Conservation (phyloP, 2,329 filamentous ascomycete genomes). For the Curvularia spicifera region DNA sequence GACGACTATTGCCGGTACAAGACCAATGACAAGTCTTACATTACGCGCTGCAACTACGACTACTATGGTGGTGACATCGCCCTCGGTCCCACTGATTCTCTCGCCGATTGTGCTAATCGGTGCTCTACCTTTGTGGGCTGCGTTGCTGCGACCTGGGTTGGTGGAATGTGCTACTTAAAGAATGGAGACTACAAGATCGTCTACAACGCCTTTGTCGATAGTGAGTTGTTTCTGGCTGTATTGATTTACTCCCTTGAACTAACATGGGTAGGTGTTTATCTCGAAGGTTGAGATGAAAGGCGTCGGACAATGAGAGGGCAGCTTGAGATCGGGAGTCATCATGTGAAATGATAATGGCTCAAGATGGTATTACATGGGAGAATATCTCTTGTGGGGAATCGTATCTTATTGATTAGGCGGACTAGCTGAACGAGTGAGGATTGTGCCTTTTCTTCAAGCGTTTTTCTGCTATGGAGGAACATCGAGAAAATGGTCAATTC, state of each 20-base stretch:
- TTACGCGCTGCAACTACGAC: conserved; percentile 16
- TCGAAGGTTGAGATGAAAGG: not conserved
- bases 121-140: conserved; percentile 10
- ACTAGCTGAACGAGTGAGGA: not conserved
- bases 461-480: not conserved
- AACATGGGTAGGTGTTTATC: conserved; percentile 5
- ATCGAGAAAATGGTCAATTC: not conserved
- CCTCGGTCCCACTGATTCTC: not conserved
- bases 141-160: conserved; percentile 10
- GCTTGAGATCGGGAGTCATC: not conserved
- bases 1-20: conserved; percentile 17
- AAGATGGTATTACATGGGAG: not conserved
- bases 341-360: not conserved
- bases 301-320: not conserved
- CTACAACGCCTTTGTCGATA: conserved; percentile 9
- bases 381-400: too few species aligned
- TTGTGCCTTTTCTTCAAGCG: not conserved
- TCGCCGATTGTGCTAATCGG: conserved; percentile 9
- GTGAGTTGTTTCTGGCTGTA: conserved; percentile 2
- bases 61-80: conserved; percentile 18
- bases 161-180: conserved; percentile 16
- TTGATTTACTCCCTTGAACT: not conserved
- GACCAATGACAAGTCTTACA: conserved; percentile 5
- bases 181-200: conserved; percentile 3
- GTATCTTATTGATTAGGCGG: not conserved